phyloP scores from a whole-genome alignment of 1,284 basidiomycete species.

The Cryptococcus sp. region DNA sequence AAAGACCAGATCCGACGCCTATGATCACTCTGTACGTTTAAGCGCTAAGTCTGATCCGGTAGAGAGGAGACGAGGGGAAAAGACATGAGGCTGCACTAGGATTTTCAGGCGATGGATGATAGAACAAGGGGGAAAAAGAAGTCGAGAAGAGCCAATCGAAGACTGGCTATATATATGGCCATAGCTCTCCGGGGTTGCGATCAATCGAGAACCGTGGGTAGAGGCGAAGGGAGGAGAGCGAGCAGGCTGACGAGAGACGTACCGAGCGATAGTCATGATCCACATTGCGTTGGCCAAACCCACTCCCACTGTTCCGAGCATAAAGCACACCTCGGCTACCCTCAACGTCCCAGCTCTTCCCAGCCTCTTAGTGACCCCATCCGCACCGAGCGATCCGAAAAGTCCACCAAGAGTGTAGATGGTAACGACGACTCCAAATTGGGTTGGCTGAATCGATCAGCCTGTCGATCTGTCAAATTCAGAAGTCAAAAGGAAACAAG shows the following conservation, averaged over 20 bases:
- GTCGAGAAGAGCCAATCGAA: too few species aligned
- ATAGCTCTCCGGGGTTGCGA: too few species aligned
- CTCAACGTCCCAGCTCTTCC: conserved; percentile 17
- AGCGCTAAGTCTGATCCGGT: neutral
- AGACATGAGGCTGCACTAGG: too few species aligned
- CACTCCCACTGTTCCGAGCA: conserved; percentile 10
- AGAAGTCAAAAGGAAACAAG: neutral
- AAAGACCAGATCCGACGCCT: conserved; percentile 44
- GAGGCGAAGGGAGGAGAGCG: neutral
- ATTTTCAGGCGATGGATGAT: too few species aligned
- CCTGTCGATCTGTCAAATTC: neutral
- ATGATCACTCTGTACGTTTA: conserved; percentile 24
- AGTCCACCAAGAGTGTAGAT: conserved; percentile 48
- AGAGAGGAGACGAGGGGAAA: too few species aligned
- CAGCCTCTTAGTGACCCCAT: conserved; percentile 9
- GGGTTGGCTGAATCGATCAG: conserved; percentile 8
- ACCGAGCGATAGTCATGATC: conserved; percentile 18
- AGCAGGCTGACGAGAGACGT: neutral
- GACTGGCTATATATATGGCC: too few species aligned
- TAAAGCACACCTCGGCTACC: conserved; percentile 4
- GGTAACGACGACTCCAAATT: conserved; percentile 43
- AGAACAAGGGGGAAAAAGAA: too few species aligned
- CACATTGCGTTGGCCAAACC: conserved; percentile 12
- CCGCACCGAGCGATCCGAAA: conserved; percentile 23
- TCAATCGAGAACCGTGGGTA: too few species aligned